Evolutionary conservation across 2,329 filamentous ascomycete species (phyloP).

Genomic region (Aspergillus sp.): DNA sequence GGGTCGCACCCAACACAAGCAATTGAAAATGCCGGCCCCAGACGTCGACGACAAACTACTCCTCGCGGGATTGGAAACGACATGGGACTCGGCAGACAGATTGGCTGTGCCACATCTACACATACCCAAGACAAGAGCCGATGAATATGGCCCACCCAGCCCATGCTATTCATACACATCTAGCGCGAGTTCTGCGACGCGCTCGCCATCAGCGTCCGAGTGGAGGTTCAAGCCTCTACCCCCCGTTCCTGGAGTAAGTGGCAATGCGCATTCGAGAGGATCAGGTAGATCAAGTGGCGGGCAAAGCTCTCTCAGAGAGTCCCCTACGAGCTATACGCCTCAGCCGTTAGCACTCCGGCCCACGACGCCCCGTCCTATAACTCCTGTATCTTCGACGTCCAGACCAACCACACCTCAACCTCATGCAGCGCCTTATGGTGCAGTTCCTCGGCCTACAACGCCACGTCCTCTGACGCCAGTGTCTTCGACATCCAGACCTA

Average conservation of each 20-base stretch:
- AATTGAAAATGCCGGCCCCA: not conserved
- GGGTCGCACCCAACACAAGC: not conserved
- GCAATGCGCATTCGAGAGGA: not conserved
- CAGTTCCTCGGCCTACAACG: not conserved
- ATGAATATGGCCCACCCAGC: not conserved
- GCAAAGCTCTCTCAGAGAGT: constrained; percentile 2
- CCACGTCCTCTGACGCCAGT: not conserved
- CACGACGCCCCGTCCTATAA: not conserved
- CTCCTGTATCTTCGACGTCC: not conserved
- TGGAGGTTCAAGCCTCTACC: constrained; percentile 6
- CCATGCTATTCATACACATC: not conserved
- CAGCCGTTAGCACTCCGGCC: constrained; percentile 1
- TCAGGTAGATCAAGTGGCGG: not conserved
- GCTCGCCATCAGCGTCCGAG: not conserved
- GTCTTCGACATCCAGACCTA: not conserved
- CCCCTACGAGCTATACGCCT: not conserved
- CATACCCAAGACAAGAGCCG: not conserved
- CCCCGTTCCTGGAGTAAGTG: not conserved
- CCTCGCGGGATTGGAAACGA: constrained; percentile 7
- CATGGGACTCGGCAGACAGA: constrained; percentile 3
- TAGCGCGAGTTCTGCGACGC: not conserved
- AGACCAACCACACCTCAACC: not conserved
- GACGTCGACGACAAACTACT: constrained; percentile 3
- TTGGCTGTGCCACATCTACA: constrained; percentile 3
- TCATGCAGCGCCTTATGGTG: not conserved